These are phyloP conservation scores for Pyrenopolyporus hunteri DNA, from an alignment of 495 filamentous ascomycete genomes.

Conservation along the genomic window DNA sequence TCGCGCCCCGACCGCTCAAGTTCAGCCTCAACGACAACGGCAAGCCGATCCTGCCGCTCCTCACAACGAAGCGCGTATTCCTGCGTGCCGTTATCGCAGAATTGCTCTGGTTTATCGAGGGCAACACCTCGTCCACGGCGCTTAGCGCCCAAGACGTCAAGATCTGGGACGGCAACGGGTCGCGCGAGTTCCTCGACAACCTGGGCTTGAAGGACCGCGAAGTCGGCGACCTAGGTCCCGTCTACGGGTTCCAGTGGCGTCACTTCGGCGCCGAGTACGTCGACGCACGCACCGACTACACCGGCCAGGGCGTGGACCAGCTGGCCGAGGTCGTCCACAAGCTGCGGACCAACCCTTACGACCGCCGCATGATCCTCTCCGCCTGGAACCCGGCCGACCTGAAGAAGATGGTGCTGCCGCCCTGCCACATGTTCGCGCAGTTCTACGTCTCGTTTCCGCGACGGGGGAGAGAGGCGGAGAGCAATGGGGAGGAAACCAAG, in stretches of 20 bases:
- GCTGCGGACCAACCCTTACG: conserved; percentile 79
- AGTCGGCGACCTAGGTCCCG: conserved; percentile 89
- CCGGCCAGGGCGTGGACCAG: conserved; percentile 89
- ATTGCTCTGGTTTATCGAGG: conserved; percentile 94
- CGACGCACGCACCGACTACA: conserved; percentile 81
- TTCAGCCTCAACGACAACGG: conserved; percentile 74
- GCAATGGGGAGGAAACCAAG: conserved; percentile 38
- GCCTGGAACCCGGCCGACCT: conserved; percentile 95
- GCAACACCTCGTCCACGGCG: conserved; percentile 75
- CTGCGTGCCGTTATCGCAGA: conserved; percentile 88
- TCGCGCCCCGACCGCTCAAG: conserved; percentile 82
- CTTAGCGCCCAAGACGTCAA: conserved; percentile 81
- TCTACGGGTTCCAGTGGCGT: conserved; percentile 99
- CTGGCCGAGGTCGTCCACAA: conserved; percentile 84
- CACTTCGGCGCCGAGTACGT: conserved; percentile 93
- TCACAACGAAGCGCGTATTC: conserved; percentile 97
- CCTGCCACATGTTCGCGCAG: conserved; percentile 99
- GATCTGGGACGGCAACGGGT: conserved; percentile 98
- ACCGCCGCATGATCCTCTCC: conserved; percentile 83
- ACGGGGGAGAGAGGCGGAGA: conserved; percentile 32
- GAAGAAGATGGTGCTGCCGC: conserved; percentile 88
- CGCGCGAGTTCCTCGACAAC: conserved; percentile 83
- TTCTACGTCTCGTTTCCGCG: conserved; percentile 89
- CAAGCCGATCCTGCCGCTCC: conserved; percentile 77
- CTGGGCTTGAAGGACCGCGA: conserved; percentile 79